phyloP scores from a whole-genome alignment of 2,329 filamentous ascomycete species.

The Penicillium crustosum region DNA sequence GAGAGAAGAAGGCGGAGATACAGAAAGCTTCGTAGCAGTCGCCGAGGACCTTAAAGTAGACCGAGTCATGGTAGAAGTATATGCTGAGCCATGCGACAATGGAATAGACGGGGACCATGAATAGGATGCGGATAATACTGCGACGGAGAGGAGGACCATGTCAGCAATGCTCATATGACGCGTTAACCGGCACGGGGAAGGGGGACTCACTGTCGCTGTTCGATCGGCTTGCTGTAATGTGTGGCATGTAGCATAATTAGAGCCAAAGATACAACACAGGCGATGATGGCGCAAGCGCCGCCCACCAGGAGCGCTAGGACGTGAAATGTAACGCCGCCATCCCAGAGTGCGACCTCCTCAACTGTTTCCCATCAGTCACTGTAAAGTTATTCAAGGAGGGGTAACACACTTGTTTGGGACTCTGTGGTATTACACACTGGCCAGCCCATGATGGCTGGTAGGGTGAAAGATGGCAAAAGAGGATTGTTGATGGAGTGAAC shows the following conservation, averaged over 20 bases:
- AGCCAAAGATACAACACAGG: slow-evolving; percentile 52
- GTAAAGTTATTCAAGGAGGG: not conserved
- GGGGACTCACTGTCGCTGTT: slow-evolving; percentile 65
- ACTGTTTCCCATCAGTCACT: slow-evolving; percentile 33
- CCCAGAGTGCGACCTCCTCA: slow-evolving; percentile 53
- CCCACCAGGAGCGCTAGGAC: slow-evolving; percentile 55
- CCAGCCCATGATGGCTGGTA: slow-evolving; percentile 40
- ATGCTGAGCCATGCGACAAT: slow-evolving; percentile 71
- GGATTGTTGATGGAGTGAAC: slow-evolving; percentile 10
- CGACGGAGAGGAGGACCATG: slow-evolving; percentile 41
- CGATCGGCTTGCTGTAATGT: slow-evolving; percentile 60
- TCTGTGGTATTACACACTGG: slow-evolving; percentile 54
- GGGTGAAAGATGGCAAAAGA: slow-evolving; percentile 2
- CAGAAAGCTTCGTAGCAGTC: slow-evolving; percentile 88
- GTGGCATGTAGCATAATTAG: slow-evolving; percentile 59
- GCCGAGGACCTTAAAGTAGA: slow-evolving; percentile 76
- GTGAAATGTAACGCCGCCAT: slow-evolving; percentile 56
- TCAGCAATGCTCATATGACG: slow-evolving; percentile 42
- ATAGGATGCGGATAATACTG: slow-evolving; percentile 80
- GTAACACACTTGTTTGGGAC: slow-evolving; percentile 43
- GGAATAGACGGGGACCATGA: slow-evolving; percentile 81
- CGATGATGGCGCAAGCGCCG: slow-evolving; percentile 54
- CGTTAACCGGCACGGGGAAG: slow-evolving; percentile 54
- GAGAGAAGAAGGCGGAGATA: slow-evolving; percentile 74
- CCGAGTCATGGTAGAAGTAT: slow-evolving; percentile 70